A percentile compares a stretch with the other conserved stretches of the same genome.
Evolutionary conservation across 2,329 filamentous ascomycete genomes (phyloP).

Genomic region (Apiospora phragmitis): DNA sequence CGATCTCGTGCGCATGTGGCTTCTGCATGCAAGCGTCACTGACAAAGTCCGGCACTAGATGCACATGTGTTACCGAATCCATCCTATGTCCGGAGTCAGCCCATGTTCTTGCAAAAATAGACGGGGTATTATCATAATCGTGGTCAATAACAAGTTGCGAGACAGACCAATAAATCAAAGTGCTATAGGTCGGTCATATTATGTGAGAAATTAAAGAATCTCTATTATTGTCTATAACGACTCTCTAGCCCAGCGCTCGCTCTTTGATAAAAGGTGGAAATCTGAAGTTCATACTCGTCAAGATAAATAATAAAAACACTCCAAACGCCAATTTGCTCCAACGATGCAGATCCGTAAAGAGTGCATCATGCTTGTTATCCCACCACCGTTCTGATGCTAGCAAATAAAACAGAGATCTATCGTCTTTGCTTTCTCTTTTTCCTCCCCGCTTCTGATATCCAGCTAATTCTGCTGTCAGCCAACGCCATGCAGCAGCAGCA

Average conservation of each 20-base stretch:
- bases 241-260: not conserved
- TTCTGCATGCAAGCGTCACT: not conserved
- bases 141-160: not conserved
- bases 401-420: not conserved
- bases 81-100: not conserved
- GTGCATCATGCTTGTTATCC: not conserved
- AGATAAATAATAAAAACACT: not conserved
- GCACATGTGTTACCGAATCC: not conserved
- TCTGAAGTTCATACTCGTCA: not conserved
- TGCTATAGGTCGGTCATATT: not conserved
- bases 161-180: not conserved
- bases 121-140: not conserved
- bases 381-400: not conserved
- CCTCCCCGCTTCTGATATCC: not conserved
- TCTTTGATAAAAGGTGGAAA: not conserved
- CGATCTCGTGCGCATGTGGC: not conserved
- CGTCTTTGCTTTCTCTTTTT: not conserved
- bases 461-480: not conserved
- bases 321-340: constrained; percentile 1
- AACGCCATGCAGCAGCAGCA: not conserved
- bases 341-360: not conserved
- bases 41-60: not conserved
- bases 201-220: not conserved
- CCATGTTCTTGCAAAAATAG: not conserved
- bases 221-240: not conserved